Conservation (phyloP, 2,329 filamentous ascomycete genomes). For the Arthrocladium fulminans region DNA sequence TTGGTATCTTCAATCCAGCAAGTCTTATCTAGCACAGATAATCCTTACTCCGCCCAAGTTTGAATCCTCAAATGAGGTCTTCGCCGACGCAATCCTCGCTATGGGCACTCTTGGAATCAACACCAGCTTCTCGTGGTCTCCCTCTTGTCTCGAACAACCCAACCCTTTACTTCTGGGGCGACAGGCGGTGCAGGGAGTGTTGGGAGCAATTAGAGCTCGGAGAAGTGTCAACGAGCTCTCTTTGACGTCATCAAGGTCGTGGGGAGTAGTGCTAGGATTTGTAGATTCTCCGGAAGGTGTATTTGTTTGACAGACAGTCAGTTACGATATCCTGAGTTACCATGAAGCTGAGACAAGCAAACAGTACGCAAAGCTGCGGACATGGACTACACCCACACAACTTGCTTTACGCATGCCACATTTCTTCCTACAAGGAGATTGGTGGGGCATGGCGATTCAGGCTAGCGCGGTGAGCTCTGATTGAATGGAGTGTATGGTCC, state of each 20-base stretch:
- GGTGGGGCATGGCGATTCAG: slow-evolving; percentile 4
- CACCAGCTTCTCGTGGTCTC: not conserved
- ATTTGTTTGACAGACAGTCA: not conserved
- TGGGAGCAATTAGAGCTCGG: slow-evolving; percentile 2
- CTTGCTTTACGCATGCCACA: slow-evolving; percentile 6
- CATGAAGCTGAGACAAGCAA: not conserved
- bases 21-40: slow-evolving; percentile 8
- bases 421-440: slow-evolving; percentile 1
- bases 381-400: slow-evolving; percentile 1
- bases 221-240: not conserved
- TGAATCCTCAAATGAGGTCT: not conserved
- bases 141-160: not conserved
- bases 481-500: not conserved
- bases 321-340: no score
- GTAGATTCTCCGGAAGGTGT: not conserved
- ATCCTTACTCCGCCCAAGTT: not conserved
- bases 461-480: slow-evolving; percentile 4
- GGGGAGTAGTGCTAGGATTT: not conserved
- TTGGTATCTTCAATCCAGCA: not conserved
- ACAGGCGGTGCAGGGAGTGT: not conserved
- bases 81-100: not conserved
- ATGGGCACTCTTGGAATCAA: not conserved
- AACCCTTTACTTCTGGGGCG: not conserved
- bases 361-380: not conserved
- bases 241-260: not conserved